These are phyloP conservation scores for Xylariales sp. DNA, from an alignment of 2,329 filamentous ascomycete species.

Conservation along the genomic window DNA sequence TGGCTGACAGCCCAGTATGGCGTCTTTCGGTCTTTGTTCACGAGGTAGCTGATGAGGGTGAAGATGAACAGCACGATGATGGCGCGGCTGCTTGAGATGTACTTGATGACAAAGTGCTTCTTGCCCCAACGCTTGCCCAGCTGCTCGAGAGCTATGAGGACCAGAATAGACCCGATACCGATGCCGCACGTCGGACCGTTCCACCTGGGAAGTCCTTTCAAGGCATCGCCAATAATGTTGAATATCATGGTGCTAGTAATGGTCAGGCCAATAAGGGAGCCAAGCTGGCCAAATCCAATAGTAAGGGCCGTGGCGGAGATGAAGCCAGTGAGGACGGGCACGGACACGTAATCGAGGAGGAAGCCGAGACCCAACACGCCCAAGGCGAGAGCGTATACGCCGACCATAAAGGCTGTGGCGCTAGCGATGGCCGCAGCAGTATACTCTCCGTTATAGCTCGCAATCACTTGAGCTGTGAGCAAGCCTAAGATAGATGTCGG, in stretches of 20 bases:
- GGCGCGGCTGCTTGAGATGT: slow-evolving; percentile 55
- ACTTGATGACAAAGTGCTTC: slow-evolving; percentile 52
- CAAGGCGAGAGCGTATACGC: slow-evolving; percentile 53
- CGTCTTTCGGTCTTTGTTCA: slow-evolving; percentile 48
- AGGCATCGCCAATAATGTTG: slow-evolving; percentile 54
- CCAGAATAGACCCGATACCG: slow-evolving; percentile 51
- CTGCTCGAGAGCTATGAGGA: slow-evolving; percentile 53
- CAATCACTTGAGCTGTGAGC: slow-evolving; percentile 57
- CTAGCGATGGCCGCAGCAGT: slow-evolving; percentile 52
- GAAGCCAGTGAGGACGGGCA: slow-evolving; percentile 61
- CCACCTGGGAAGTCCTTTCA: slow-evolving; percentile 50
- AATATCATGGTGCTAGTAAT: slow-evolving; percentile 47
- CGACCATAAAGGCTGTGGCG: slow-evolving; percentile 60
- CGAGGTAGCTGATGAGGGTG: slow-evolving; percentile 58
- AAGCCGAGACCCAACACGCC: slow-evolving; percentile 62
- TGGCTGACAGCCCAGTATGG: slow-evolving; percentile 56
- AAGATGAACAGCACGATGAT: slow-evolving; percentile 58
- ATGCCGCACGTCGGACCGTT: slow-evolving; percentile 56
- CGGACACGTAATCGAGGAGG: slow-evolving; percentile 61
- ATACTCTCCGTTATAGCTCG: slow-evolving; percentile 47
- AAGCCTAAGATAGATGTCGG: slow-evolving; percentile 63
- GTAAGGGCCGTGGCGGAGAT: slow-evolving; percentile 63
- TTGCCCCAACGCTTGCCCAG: slow-evolving; percentile 55
- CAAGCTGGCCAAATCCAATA: slow-evolving; percentile 62
- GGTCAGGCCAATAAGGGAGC: slow-evolving; percentile 52